Evolutionary conservation across 1,284 basidiomycete species (phyloP).

Genomic region (Malassezia sympodialis): DNA sequence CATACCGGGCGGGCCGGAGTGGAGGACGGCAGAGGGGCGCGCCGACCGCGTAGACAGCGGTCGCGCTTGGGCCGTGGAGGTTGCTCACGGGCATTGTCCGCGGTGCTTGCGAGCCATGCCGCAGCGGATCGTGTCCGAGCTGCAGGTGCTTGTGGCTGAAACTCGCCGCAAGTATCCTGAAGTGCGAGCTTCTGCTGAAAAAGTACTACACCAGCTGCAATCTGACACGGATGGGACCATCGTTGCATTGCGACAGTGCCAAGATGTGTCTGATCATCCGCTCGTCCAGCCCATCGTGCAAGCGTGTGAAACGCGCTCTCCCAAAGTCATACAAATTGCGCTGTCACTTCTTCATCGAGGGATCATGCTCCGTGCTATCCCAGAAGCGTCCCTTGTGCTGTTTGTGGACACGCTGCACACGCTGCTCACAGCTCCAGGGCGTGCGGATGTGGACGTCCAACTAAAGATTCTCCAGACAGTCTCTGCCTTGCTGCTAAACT

Average conservation of each 20-base stretch:
- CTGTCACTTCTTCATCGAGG: slow-evolving; percentile 82
- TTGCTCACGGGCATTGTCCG: not conserved
- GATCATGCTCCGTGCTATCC: slow-evolving; percentile 59
- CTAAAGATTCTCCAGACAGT: slow-evolving; percentile 44
- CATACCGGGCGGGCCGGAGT: not conserved
- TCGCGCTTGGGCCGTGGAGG: not conserved
- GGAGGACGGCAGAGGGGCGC: not conserved
- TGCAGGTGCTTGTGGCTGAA: slow-evolving; percentile 39
- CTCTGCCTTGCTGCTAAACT: slow-evolving; percentile 33
- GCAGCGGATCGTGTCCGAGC: slow-evolving; percentile 37
- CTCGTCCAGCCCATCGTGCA: slow-evolving; percentile 81
- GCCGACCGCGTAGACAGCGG: not conserved
- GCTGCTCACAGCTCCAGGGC: slow-evolving; percentile 26
- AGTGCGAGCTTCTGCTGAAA: slow-evolving; percentile 34
- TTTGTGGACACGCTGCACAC: slow-evolving; percentile 28
- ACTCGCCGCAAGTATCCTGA: slow-evolving; percentile 44
- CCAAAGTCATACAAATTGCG: slow-evolving; percentile 84
- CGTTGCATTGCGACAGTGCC: slow-evolving; percentile 10
- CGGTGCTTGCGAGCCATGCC: slow-evolving; percentile 23
- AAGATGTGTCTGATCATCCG: slow-evolving; percentile 52
- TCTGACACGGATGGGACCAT: slow-evolving; percentile 18
- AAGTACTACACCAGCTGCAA: slow-evolving; percentile 25
- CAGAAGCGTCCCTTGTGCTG: slow-evolving; percentile 18
- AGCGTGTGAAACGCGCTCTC: slow-evolving; percentile 82
- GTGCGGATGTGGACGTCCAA: slow-evolving; percentile 42